Evolutionary conservation across 306 rosid genomes (phyloP).

Genomic region (Trifolium repens): DNA sequence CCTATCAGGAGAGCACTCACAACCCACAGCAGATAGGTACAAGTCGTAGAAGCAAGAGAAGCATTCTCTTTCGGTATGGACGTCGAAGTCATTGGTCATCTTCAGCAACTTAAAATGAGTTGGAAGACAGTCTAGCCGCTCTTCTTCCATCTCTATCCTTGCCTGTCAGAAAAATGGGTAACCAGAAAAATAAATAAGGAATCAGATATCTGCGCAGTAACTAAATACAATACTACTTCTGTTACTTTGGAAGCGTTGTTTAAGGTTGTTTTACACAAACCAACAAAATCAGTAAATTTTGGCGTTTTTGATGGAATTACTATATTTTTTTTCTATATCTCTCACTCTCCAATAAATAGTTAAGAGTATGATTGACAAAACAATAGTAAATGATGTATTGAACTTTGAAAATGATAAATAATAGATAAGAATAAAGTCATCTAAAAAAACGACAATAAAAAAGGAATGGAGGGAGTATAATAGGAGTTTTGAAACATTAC

Average conservation of each 20-base stretch:
- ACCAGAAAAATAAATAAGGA: conserved; percentile 3
- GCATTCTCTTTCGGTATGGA: conserved; percentile 80
- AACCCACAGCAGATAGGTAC: conserved; percentile 75
- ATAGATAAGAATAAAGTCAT: neutral
- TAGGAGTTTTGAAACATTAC: neutral
- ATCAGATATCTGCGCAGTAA: conserved; percentile 7
- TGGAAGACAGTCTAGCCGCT: conserved; percentile 70
- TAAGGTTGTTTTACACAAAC: neutral
- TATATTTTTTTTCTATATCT: neutral
- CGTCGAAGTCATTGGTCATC: conserved; percentile 75
- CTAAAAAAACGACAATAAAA: neutral
- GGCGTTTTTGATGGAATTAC: neutral
- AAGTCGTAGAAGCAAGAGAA: conserved; percentile 87
- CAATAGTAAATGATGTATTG: neutral
- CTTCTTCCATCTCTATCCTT: conserved; percentile 77
- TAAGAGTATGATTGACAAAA: neutral
- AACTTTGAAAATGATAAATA: neutral
- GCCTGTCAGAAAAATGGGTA: conserved; percentile 51
- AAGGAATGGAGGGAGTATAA: neutral
- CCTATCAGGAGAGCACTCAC: conserved; percentile 77
- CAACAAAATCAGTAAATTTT: neutral
- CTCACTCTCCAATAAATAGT: neutral
- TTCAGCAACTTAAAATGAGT: conserved; percentile 59
- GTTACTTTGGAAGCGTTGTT: neutral
- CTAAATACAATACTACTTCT: neutral